phyloP scores from a whole-genome alignment of 192 early-diverging fungal genomes.

The Gigaspora rosea region DNA sequence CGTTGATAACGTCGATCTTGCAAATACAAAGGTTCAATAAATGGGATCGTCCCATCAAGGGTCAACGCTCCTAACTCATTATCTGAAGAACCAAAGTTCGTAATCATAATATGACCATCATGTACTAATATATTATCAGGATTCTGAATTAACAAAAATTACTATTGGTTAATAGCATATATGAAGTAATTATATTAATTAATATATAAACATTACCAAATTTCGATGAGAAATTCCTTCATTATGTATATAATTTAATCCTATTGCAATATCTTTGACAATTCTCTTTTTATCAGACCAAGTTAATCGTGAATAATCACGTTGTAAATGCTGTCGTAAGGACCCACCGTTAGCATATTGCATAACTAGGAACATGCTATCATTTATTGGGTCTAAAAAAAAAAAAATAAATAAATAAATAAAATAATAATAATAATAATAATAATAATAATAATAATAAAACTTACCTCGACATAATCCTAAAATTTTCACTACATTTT shows the following conservation, averaged over 20 bases:
- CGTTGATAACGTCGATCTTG: not conserved
- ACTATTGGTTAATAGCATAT: not conserved
- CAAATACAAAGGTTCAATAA: constrained; percentile 8
- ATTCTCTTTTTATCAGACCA: constrained; percentile 43
- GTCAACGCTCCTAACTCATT: not conserved
- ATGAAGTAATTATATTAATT: not conserved
- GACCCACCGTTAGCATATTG: constrained; percentile 43
- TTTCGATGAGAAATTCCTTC: constrained; percentile 42
- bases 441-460: no score
- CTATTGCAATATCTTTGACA: constrained; percentile 36
- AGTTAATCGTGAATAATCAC: constrained; percentile 37
- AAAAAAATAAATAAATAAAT: no score
- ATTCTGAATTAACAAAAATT: constrained; percentile 6
- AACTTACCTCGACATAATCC: no score
- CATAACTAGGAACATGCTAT: constrained; percentile 41
- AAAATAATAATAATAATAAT: no score
- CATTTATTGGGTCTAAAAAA: not conserved
- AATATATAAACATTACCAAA: constrained; percentile 20
- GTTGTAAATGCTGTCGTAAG: constrained; percentile 41
- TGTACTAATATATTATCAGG: constrained; percentile 20
- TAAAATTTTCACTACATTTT: no score
- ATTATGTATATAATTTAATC: constrained; percentile 37
- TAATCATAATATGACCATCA: constrained; percentile 2
- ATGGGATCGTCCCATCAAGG: constrained; percentile 3
- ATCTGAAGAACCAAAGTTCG: constrained; percentile 13